Percentiles rank a stretch among this genome's conserved stretches.
These are phyloP conservation scores for Meripilus lineatus DNA, from an alignment of 1,284 basidiomycete species.

Conservation along the genomic window DNA sequence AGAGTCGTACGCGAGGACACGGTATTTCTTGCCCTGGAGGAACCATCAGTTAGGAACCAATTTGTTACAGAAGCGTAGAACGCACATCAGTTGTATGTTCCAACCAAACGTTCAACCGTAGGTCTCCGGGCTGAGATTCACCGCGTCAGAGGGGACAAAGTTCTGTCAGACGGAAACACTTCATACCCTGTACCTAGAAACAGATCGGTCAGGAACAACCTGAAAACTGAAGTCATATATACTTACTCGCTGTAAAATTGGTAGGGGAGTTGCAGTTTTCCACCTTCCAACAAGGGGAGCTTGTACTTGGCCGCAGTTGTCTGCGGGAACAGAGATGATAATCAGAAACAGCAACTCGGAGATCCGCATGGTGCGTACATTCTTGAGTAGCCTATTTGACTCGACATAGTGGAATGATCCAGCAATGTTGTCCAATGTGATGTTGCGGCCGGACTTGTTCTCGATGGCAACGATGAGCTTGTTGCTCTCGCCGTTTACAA, in stretches of 20 bases:
- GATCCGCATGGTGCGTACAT: constrained; percentile 55
- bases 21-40: constrained; percentile 49
- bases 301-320: constrained; percentile 60
- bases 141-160: neutral
- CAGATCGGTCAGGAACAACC: constrained; percentile 15
- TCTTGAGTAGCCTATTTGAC: constrained; percentile 65
- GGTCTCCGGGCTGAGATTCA: constrained; percentile 62
- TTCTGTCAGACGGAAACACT: neutral
- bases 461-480: constrained; percentile 61
- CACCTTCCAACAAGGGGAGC: constrained; percentile 54
- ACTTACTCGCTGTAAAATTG: constrained; percentile 82
- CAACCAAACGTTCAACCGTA: constrained; percentile 76
- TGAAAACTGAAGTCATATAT: neutral
- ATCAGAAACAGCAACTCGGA: neutral
- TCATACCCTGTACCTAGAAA: constrained; percentile 58
- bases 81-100: constrained; percentile 65
- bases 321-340: constrained; percentile 30
- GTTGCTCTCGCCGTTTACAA: constrained; percentile 86
- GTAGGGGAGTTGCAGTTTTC: constrained; percentile 72
- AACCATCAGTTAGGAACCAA: constrained; percentile 2
- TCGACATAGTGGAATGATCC: constrained; percentile 72
- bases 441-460: constrained; percentile 74
- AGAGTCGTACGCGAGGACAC: constrained; percentile 71
- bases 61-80: constrained; percentile 14
- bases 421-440: constrained; percentile 66